These are phyloP conservation scores for Scortechinia acanthostroma DNA, from an alignment of 2,329 filamentous ascomycete genomes.

Conservation along the genomic window DNA sequence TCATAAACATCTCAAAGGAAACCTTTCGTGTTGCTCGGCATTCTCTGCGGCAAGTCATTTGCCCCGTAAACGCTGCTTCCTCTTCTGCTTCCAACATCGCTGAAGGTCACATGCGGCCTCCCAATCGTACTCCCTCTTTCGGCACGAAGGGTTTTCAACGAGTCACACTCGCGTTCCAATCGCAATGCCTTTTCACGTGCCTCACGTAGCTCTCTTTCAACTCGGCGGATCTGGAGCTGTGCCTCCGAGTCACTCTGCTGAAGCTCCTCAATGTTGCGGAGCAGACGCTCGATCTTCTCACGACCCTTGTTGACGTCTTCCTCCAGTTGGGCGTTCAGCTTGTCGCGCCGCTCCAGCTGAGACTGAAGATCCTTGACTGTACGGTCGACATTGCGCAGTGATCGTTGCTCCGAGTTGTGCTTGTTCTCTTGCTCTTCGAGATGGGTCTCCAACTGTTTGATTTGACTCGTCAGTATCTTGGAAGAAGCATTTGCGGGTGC, in stretches of 20 bases:
- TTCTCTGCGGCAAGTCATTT: not conserved
- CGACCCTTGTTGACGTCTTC: conserved; percentile 81
- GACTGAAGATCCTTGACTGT: conserved; percentile 86
- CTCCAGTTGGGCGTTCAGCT: conserved; percentile 70
- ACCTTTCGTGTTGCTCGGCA: conserved; percentile 1
- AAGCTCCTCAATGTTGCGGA: conserved; percentile 86
- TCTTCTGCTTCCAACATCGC: not conserved
- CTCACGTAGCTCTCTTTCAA: conserved; percentile 82
- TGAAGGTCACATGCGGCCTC: conserved; percentile 26
- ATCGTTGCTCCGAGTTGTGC: conserved; percentile 75
- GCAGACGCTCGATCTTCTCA: conserved; percentile 83
- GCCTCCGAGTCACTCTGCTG: conserved; percentile 78
- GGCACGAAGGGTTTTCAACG: conserved; percentile 43
- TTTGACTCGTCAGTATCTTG: conserved; percentile 15
- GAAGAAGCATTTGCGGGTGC: not conserved
- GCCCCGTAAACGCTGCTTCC: not conserved
- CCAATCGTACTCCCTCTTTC: conserved; percentile 25
- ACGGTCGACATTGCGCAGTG: conserved; percentile 85
- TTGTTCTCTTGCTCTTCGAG: conserved; percentile 77
- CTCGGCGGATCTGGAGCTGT: conserved; percentile 75
- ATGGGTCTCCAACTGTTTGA: conserved; percentile 71
- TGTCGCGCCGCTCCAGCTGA: conserved; percentile 89
- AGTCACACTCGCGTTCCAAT: conserved; percentile 82
- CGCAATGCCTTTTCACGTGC: conserved; percentile 75
- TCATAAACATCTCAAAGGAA: no score